Evolutionary conservation across 176 grass and related monocot species (phyloP).

Genomic region (Phoenix dactylifera): DNA sequence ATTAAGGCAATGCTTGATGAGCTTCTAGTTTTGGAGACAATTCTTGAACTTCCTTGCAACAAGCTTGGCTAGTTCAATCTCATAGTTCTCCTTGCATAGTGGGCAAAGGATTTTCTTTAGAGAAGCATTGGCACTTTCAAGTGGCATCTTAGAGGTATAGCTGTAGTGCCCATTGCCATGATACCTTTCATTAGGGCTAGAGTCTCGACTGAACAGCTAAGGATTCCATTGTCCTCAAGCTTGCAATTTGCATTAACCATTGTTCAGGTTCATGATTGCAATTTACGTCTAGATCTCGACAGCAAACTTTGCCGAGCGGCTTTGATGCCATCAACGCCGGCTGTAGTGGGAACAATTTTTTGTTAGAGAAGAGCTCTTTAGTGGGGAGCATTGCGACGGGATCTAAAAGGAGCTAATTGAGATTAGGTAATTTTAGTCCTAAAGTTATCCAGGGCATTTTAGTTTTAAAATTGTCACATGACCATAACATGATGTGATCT

Average conservation of each 20-base stretch:
- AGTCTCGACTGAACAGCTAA: slow-evolving; percentile 33
- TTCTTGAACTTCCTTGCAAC: slow-evolving; percentile 23
- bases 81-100: slow-evolving; percentile 45
- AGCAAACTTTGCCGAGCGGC: too few species aligned
- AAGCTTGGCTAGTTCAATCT: slow-evolving; percentile 53
- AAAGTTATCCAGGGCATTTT: too few species aligned
- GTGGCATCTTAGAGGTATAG: slow-evolving; percentile 9
- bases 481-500: too few species aligned
- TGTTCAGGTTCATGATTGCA: too few species aligned
- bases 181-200: slow-evolving; percentile 16
- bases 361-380: too few species aligned
- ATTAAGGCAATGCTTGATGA: slow-evolving; percentile 49
- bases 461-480: too few species aligned
- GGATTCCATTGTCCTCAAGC: slow-evolving; percentile 34
- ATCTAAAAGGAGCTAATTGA: too few species aligned
- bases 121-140: not conserved
- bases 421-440: too few species aligned
- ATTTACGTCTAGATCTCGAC: too few species aligned
- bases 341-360: too few species aligned
- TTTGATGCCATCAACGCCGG: too few species aligned
- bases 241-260: slow-evolving; percentile 17
- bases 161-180: slow-evolving; percentile 4
- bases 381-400: too few species aligned
- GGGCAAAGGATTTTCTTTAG: slow-evolving; percentile 35
- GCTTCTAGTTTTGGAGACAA: slow-evolving; percentile 18